A percentile compares a stretch with the other conserved stretches of the same genome.
Evolutionary conservation across 2,329 filamentous ascomycete genomes (phyloP).

Genomic region (Phaeosphaeriaceae sp.): DNA sequence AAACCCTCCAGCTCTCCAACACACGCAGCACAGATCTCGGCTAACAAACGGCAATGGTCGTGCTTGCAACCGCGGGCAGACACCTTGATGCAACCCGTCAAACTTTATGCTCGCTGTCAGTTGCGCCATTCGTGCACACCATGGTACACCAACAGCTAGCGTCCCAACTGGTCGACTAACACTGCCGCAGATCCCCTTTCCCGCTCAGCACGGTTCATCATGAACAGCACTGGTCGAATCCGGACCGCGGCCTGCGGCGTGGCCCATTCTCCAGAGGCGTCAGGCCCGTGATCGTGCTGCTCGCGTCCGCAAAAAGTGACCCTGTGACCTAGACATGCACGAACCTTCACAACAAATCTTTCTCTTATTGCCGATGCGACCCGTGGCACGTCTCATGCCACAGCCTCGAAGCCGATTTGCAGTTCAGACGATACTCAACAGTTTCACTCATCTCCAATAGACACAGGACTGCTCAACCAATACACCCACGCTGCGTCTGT

Average conservation of each 20-base stretch:
- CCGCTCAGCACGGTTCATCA: slow-evolving; percentile 4
- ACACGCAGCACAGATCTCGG: slow-evolving; percentile 4
- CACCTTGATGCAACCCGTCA: slow-evolving; percentile 15
- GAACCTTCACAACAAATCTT: slow-evolving; percentile 5
- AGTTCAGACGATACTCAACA: slow-evolving; percentile 11
- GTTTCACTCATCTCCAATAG: slow-evolving; percentile 25
- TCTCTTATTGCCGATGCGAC: not conserved
- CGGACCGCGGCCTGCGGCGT: slow-evolving; percentile 6
- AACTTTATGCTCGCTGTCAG: slow-evolving; percentile 22
- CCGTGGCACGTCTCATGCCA: slow-evolving; percentile 2
- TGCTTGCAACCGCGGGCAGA: slow-evolving; percentile 13
- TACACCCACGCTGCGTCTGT: not conserved
- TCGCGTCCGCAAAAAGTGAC: not conserved
- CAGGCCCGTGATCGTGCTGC: slow-evolving; percentile 9
- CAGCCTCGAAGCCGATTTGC: not conserved
- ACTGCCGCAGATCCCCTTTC: slow-evolving; percentile 21
- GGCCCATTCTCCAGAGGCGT: not conserved
- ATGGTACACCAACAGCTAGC: slow-evolving; percentile 24
- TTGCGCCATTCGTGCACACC: slow-evolving; percentile 9
- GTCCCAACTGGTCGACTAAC: slow-evolving; percentile 19
- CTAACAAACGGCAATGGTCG: slow-evolving; percentile 21
- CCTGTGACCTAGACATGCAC: slow-evolving; percentile 12
- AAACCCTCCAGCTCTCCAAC: slow-evolving; percentile 2
- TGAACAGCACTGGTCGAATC: slow-evolving; percentile 13
- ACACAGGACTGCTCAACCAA: slow-evolving; percentile 11